Base-by-base conservation (phyloP, 768 basidiomycete genomes). In the Lactarius psammicola region DNA sequence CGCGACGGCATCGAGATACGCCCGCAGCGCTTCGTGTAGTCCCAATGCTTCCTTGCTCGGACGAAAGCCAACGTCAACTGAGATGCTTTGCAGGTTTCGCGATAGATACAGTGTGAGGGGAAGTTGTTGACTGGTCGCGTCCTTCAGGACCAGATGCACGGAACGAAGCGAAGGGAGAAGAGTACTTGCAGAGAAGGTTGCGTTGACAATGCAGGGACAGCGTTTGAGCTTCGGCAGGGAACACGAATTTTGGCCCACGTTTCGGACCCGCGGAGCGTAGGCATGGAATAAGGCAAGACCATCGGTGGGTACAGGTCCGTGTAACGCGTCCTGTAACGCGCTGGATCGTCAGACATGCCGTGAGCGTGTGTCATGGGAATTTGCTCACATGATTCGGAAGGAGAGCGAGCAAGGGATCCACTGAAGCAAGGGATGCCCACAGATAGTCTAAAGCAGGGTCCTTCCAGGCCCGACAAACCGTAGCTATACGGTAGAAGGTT, bases 391-490 rank as follows among this genome's bases (percentile, higher is more conserved):
- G 42, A 26, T 51, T 51, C 17, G 69, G 64, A 23, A 70, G 59
- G 17, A 70, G 69, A 49, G 59, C 59, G 36, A 70, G 59, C 28
- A 70, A 57, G n/a, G 68, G 69, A 49, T 66, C 69, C 23, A 69
- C 30, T 17, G 69, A 69, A 31, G 36, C n/a, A 2, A 70, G 68
- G 51, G 68, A 66, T 5, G 46, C 59, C 69, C 69, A 70, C 18
- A 66, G 58, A 40, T 66, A 70, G 36, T 70, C 69, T 31, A 70
- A 61, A 42, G 68, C 61, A 7, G 69, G 68, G 26, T 70, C 69
- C 51, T 64, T 70, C 69, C 69, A 70, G 13, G 69, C 69, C 2
- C 62, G 68, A 54, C 69, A 70, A 13, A 70, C 69, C 4, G 56
- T 64, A 36, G 69, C 68, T 51, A 69, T 59, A 28, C 28, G 64